Conservation (phyloP, 2,329 filamentous ascomycete species). For the Periglandula ipomoeae region DNA sequence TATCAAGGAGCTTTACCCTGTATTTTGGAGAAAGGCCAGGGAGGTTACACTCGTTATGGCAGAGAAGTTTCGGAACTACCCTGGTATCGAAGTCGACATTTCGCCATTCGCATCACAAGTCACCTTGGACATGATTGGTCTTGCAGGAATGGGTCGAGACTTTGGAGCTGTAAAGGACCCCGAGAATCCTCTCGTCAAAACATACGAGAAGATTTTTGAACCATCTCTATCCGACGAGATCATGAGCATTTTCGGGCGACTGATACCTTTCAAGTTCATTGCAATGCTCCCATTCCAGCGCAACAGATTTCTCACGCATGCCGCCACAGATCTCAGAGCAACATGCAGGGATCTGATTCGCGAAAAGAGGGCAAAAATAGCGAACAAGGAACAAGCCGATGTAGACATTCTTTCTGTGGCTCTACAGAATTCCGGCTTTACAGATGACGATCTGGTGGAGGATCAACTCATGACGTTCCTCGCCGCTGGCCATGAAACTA, state of each 20-base stretch:
- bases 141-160: constrained; percentile 24
- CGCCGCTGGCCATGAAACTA: constrained; percentile 35
- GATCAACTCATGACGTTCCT: constrained; percentile 33
- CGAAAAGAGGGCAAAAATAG: no score
- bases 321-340: no score
- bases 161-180: constrained; percentile 23
- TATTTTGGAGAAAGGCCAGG: constrained; percentile 23
- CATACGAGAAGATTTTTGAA: constrained; percentile 18
- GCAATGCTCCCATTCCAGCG: no score
- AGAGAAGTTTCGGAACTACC: no score
- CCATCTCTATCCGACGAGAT: constrained; percentile 6
- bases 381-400: constrained; percentile 17
- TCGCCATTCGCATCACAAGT: constrained; percentile 15
- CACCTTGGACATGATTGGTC: constrained; percentile 27
- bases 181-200: constrained; percentile 25
- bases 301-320: no score
- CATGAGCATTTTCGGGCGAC: no score
- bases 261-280: no score
- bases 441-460: constrained; percentile 29
- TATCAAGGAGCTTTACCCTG: constrained; percentile 23
- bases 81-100: no score
- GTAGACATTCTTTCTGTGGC: constrained; percentile 30
- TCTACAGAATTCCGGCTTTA: constrained; percentile 21
- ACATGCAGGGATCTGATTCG: no score
- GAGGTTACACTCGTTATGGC: constrained; percentile 14